phyloP scores from a whole-genome alignment of 352 stramenopile species.

The Phytophthora ohioensis region DNA sequence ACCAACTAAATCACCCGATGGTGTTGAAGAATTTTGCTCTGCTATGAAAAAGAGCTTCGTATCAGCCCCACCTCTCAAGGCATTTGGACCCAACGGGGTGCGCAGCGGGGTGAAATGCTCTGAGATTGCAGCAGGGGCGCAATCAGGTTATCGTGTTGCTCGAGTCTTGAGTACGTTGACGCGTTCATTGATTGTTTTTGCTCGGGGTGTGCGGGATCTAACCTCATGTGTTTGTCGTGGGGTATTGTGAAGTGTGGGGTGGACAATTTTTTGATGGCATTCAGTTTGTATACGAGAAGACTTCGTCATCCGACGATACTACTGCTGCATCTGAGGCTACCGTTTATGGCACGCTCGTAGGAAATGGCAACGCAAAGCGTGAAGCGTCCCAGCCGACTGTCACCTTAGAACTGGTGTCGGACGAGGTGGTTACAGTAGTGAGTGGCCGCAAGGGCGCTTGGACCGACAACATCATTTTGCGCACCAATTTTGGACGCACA shows the following conservation, averaged over 20 bases:
- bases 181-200: neutral
- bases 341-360: slow-evolving; percentile 50
- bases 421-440: slow-evolving; percentile 61
- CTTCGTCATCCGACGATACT: neutral
- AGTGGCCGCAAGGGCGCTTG: slow-evolving; percentile 78
- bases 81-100: slow-evolving; percentile 47
- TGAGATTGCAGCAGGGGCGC: slow-evolving; percentile 38
- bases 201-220: slow-evolving; percentile 8
- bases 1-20: slow-evolving; percentile 14
- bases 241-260: slow-evolving; percentile 69
- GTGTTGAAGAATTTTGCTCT: slow-evolving; percentile 40
- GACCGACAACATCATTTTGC: slow-evolving; percentile 68
- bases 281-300: slow-evolving; percentile 64
- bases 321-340: neutral
- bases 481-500: slow-evolving; percentile 74
- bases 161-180: slow-evolving; percentile 59
- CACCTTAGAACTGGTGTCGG: slow-evolving; percentile 47
- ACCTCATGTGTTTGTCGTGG: slow-evolving; percentile 14
- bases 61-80: slow-evolving; percentile 49
- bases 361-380: slow-evolving; percentile 53
- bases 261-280: slow-evolving; percentile 75
- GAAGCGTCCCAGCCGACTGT: slow-evolving; percentile 42
- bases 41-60: slow-evolving; percentile 60
- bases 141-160: slow-evolving; percentile 64
- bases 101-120: slow-evolving; percentile 39